A percentile compares a stretch with the other conserved stretches of the same genome.
Evolutionary conservation across 2,329 filamentous ascomycete genomes (phyloP).

Genomic region (Neurospora sp.): DNA sequence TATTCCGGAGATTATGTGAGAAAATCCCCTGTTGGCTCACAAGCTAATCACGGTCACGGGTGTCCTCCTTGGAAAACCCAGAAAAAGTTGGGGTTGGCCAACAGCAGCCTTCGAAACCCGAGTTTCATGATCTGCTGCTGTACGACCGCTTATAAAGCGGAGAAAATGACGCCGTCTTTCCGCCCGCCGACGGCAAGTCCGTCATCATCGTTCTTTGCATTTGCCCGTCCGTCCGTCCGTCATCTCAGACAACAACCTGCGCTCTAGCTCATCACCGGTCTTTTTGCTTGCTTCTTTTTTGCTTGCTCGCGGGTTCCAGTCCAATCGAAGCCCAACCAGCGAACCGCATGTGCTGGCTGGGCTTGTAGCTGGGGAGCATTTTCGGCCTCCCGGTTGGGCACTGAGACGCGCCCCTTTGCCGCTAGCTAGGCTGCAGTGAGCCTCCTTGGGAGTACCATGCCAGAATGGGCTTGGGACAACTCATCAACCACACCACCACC

Average conservation of each 20-base stretch:
- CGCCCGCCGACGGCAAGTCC: slow-evolving; percentile 3
- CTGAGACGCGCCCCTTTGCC: slow-evolving; percentile 30
- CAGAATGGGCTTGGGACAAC: slow-evolving; percentile 33
- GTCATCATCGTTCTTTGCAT: not conserved
- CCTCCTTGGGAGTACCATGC: slow-evolving; percentile 1
- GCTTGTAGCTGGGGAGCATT: slow-evolving; percentile 3
- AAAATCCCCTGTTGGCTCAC: not conserved
- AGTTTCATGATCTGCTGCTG: not conserved
- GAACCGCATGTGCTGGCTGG: slow-evolving; percentile 8
- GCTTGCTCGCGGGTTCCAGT: slow-evolving; percentile 15
- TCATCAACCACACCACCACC: slow-evolving; percentile 31
- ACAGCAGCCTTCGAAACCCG: not conserved
- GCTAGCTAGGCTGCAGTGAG: slow-evolving; percentile 29
- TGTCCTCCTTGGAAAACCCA: not conserved
- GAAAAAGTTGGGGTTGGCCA: not conserved
- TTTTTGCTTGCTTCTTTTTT: no score
- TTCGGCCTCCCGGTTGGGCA: slow-evolving; percentile 36
- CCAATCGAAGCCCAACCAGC: slow-evolving; percentile 27
- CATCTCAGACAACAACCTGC: not conserved
- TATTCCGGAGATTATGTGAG: not conserved
- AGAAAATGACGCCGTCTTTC: not conserved
- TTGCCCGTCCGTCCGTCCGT: not conserved
- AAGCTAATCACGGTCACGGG: not conserved
- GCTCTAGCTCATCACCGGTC: not conserved
- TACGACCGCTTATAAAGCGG: not conserved